Percentiles rank a stretch among this genome's conserved stretches.
These are phyloP conservation scores for Eustoma russellianum DNA, from an alignment of 257 asterid genomes.

Conservation along the genomic window DNA sequence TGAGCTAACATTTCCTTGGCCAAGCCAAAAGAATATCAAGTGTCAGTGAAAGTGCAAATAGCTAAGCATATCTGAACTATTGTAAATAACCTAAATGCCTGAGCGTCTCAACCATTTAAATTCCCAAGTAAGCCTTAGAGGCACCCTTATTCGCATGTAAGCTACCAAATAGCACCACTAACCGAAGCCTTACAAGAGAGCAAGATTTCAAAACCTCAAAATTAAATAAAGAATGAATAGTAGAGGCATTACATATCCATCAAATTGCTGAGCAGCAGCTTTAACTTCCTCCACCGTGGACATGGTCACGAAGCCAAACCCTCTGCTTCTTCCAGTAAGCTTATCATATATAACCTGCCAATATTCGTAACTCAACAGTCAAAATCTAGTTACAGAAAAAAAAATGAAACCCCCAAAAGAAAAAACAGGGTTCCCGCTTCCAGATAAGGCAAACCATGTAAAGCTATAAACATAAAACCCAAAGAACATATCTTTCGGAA, in stretches of 20 bases:
- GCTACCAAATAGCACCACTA: no score
- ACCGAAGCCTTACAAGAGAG: no score
- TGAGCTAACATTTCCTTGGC: no score
- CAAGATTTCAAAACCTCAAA: background rate
- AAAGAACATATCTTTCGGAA: background rate
- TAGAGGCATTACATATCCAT: slow-evolving; percentile 62
- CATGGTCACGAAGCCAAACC: slow-evolving; percentile 93
- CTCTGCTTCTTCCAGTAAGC: slow-evolving; percentile 74
- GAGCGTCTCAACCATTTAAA: no score
- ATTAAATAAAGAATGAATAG: slow-evolving; percentile 2
- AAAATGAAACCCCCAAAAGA: background rate
- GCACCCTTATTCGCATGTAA: background rate
- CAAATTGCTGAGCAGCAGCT: slow-evolving; percentile 67
- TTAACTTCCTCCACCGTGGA: slow-evolving; percentile 57
- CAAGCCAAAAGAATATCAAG: no score
- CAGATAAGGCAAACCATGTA: background rate
- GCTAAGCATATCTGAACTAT: no score
- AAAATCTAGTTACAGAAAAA: background rate
- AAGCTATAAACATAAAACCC: background rate
- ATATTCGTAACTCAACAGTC: background rate
- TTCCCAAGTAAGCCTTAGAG: background rate
- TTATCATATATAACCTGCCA: slow-evolving; percentile 88
- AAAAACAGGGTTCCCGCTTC: no score
- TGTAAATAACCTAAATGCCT: no score
- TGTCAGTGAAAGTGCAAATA: no score